Conservation (phyloP, 1,139 yeast species). For the Taphrina pruni region DNA sequence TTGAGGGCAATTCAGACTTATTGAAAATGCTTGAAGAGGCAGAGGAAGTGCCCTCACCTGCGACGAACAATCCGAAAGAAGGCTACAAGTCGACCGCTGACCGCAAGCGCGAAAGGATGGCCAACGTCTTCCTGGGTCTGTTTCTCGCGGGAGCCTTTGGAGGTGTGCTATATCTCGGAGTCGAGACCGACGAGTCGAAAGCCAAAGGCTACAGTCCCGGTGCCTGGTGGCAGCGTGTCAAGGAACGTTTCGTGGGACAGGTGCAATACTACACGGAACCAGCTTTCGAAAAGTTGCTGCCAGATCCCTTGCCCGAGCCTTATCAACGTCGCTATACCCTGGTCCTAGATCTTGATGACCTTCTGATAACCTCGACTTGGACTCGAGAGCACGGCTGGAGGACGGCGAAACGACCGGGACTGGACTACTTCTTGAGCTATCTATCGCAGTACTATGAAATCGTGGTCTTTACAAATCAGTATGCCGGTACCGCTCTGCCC, state of each 20-base stretch:
- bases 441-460: constrained; percentile 94
- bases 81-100: constrained; percentile 53
- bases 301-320: constrained; percentile 90
- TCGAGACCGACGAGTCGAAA: constrained; percentile 56
- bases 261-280: constrained; percentile 92
- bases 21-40: constrained; percentile 29
- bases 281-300: constrained; percentile 86
- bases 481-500: constrained; percentile 83
- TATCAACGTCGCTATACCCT: constrained; percentile 91
- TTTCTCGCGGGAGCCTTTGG: constrained; percentile 59
- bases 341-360: constrained; percentile 86
- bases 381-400: constrained; percentile 93
- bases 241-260: constrained; percentile 72
- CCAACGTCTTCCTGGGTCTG: constrained; percentile 67
- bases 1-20: constrained; percentile 35
- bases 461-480: constrained; percentile 84
- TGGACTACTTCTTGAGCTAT: constrained; percentile 93
- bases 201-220: constrained; percentile 70
- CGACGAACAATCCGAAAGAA: constrained; percentile 44
- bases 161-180: constrained; percentile 74
- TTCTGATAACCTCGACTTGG: constrained; percentile 92
- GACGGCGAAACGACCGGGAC: constrained; percentile 98
- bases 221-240: constrained; percentile 68
- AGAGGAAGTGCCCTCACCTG: constrained; percentile 29
- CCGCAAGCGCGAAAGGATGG: constrained; percentile 59